phyloP scores from a whole-genome alignment of 371 early-diverging fungal genomes.

The Mortierella sp. region DNA sequence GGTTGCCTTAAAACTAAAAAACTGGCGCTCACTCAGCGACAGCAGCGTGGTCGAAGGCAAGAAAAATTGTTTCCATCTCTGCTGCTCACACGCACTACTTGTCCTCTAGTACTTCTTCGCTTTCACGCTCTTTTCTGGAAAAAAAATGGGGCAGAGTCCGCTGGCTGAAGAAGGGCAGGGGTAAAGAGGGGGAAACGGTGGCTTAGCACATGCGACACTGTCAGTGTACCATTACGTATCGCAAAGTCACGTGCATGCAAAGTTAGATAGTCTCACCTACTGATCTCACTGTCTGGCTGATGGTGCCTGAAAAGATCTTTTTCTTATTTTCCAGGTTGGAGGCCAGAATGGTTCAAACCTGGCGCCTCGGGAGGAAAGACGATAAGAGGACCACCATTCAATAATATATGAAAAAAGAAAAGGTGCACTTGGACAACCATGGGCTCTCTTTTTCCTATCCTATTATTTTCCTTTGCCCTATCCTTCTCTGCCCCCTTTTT shows the following conservation, averaged over 20 bases:
- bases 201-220: background rate
- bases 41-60: background rate
- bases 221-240: background rate
- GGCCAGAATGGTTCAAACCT: too few relatives aligned
- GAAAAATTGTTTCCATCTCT: background rate
- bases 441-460: background rate
- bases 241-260: background rate
- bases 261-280: background rate
- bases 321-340: background rate
- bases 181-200: background rate
- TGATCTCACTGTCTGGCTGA: background rate
- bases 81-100: background rate
- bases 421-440: too few relatives aligned
- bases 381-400: too few relatives aligned
- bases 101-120: too few relatives aligned
- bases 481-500: background rate
- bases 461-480: background rate
- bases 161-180: too few relatives aligned
- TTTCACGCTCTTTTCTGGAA: background rate
- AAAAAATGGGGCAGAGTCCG: slow-evolving; percentile 1
- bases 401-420: too few relatives aligned
- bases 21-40: background rate
- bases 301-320: slow-evolving; percentile 8
- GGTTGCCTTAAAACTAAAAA: background rate
- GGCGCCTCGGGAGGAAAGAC: too few relatives aligned